Percentiles rank a stretch among this genome's conserved stretches.
Conservation (phyloP, 164 flowering plant species). For the Annona cherimola region DNA sequence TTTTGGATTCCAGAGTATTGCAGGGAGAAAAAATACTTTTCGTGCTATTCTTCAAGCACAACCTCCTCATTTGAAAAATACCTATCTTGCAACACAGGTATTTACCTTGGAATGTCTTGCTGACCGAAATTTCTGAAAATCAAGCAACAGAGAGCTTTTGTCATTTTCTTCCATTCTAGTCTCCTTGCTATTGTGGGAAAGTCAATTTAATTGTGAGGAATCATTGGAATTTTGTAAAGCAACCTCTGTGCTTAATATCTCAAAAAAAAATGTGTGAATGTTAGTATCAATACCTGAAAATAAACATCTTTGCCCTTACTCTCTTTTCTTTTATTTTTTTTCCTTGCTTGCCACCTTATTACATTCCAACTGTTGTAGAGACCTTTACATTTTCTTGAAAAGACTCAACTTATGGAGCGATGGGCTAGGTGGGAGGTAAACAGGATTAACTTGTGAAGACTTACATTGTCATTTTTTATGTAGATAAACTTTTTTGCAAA, state of each 20-base stretch:
- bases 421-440: conserved; percentile 99
- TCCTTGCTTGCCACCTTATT: background rate
- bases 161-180: background rate
- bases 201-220: too few species aligned
- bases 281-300: too few species aligned
- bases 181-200: too few species aligned
- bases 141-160: too few species aligned
- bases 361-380: conserved; percentile 43
- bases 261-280: too few species aligned
- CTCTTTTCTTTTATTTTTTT: background rate
- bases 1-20: conserved; percentile 48
- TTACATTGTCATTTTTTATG: conserved; percentile 6
- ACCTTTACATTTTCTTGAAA: conserved; percentile 88
- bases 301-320: too few species aligned
- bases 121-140: background rate
- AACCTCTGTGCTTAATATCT: too few species aligned
- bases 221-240: too few species aligned
- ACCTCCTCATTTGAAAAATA: conserved; percentile 89
- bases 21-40: conserved; percentile 84
- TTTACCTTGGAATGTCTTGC: background rate
- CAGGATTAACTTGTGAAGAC: conserved; percentile 11
- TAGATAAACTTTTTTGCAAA: background rate
- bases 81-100: conserved; percentile 96
- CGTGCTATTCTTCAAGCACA: conserved; percentile 86
- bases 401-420: conserved; percentile 98